Conservation (phyloP, 1,284 basidiomycete genomes). For the Rhodotorula sp. region DNA sequence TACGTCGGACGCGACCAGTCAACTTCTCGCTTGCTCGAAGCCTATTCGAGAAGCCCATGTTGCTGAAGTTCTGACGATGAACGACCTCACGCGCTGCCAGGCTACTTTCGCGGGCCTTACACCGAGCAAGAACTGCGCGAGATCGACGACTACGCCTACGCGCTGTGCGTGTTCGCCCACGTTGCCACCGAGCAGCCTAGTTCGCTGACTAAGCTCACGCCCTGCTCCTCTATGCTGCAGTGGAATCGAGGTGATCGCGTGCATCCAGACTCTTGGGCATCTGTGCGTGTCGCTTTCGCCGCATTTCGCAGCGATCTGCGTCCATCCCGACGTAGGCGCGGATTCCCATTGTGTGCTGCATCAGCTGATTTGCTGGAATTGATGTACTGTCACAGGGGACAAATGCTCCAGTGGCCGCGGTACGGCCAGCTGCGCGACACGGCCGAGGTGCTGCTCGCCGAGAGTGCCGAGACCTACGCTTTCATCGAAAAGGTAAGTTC, state of each 20-base stretch:
- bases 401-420: constrained; percentile 53
- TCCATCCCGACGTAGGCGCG: too few species aligned
- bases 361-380: not conserved
- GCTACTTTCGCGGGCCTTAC: constrained; percentile 42
- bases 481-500: constrained; percentile 48
- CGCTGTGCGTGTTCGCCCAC: constrained; percentile 28
- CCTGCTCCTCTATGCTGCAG: constrained; percentile 4
- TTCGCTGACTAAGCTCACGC: fast-evolving
- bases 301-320: not conserved
- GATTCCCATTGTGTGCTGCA: too few species aligned
- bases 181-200: not conserved
- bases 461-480: constrained; percentile 47
- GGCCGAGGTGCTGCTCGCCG: constrained; percentile 50
- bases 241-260: constrained; percentile 46
- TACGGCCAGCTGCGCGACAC: constrained; percentile 50
- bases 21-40: not conserved
- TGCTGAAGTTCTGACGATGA: not conserved
- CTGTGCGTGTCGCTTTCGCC: constrained; percentile 25
- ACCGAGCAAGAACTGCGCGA: constrained; percentile 45
- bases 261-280: constrained; percentile 52
- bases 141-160: constrained; percentile 50
- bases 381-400: constrained; percentile 39
- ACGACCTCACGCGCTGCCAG: not conserved
- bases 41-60: too few species aligned
- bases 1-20: constrained; percentile 19